These are phyloP conservation scores for Dalbergia oliveri DNA, from an alignment of 306 rosid genomes.

Conservation along the genomic window DNA sequence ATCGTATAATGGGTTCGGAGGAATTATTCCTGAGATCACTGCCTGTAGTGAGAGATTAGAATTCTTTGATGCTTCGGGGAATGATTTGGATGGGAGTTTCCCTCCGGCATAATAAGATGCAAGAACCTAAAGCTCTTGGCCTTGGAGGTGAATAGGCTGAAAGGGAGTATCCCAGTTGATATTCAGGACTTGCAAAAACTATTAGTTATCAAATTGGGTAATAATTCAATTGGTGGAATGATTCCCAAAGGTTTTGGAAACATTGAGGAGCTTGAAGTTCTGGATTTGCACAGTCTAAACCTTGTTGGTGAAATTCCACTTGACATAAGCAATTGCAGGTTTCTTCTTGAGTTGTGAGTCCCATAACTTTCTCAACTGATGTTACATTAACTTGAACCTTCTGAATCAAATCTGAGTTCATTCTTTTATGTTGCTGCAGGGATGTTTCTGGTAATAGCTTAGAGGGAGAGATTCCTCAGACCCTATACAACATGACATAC, in stretches of 20 bases:
- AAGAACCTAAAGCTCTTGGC: slow-evolving; percentile 74
- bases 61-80: slow-evolving; percentile 82
- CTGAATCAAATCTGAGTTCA: slow-evolving; percentile 47
- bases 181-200: slow-evolving; percentile 63
- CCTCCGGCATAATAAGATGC: slow-evolving; percentile 80
- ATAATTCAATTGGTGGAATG: slow-evolving; percentile 73
- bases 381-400: slow-evolving; percentile 42
- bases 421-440: slow-evolving; percentile 69
- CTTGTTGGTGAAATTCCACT: slow-evolving; percentile 82
- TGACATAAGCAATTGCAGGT: slow-evolving; percentile 74
- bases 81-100: slow-evolving; percentile 85
- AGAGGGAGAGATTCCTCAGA: slow-evolving; percentile 79
- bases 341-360: slow-evolving; percentile 97
- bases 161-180: slow-evolving; percentile 74
- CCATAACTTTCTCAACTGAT: slow-evolving; percentile 47
- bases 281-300: slow-evolving; percentile 84
- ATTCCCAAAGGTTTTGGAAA: slow-evolving; percentile 73
- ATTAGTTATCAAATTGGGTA: slow-evolving; percentile 77
- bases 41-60: slow-evolving; percentile 75
- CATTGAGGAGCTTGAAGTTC: slow-evolving; percentile 82
- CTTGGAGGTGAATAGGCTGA: slow-evolving; percentile 73
- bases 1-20: slow-evolving; percentile 71
- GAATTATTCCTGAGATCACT: slow-evolving; percentile 68
- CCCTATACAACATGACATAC: slow-evolving; percentile 74
- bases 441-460: slow-evolving; percentile 83